These are phyloP conservation scores for Plasmodium vinckei DNA, from an alignment of 169 alveolate species.

Conservation along the genomic window DNA sequence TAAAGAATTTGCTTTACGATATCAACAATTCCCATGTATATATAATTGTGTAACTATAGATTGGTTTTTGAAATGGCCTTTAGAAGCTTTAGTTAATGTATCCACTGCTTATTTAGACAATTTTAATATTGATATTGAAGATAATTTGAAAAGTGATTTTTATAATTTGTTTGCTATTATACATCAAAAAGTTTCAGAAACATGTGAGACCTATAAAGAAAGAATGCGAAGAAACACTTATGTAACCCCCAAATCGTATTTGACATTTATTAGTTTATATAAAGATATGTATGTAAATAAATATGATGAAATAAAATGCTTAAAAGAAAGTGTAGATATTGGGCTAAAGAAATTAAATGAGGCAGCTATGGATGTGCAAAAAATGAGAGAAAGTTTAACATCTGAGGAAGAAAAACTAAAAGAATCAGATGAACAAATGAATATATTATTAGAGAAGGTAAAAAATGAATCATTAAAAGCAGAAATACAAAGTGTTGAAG, in stretches of 20 bases:
- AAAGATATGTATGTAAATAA: slow-evolving; percentile 92
- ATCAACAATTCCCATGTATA: slow-evolving; percentile 98
- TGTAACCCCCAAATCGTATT: slow-evolving; percentile 97
- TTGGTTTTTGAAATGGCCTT: slow-evolving; percentile 98
- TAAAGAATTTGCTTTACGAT: slow-evolving; percentile 95
- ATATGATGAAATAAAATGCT: slow-evolving; percentile 92
- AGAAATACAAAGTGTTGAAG: slow-evolving; percentile 94
- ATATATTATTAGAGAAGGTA: slow-evolving; percentile 91
- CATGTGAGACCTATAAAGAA: slow-evolving; percentile 93
- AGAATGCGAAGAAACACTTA: slow-evolving; percentile 96
- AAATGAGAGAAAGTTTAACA: slow-evolving; percentile 93
- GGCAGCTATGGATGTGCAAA: slow-evolving; percentile 94
- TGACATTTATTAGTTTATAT: slow-evolving; percentile 94
- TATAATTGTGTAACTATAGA: slow-evolving; percentile 96
- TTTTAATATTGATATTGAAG: slow-evolving; percentile 80
- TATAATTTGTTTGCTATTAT: slow-evolving; percentile 79
- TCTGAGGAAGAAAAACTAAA: slow-evolving; percentile 93
- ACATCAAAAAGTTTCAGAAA: slow-evolving; percentile 91
- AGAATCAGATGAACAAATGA: slow-evolving; percentile 94
- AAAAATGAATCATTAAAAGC: slow-evolving; percentile 95
- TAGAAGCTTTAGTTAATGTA: slow-evolving; percentile 96
- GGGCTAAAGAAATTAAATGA: slow-evolving; percentile 96
- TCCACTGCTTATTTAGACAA: slow-evolving; percentile 91
- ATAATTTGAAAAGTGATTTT: slow-evolving; percentile 54
- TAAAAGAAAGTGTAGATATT: slow-evolving; percentile 91